Evolutionary conservation across 202 grass and related monocot species (phyloP).

Genomic region (Sporobolus alterniflorus): DNA sequence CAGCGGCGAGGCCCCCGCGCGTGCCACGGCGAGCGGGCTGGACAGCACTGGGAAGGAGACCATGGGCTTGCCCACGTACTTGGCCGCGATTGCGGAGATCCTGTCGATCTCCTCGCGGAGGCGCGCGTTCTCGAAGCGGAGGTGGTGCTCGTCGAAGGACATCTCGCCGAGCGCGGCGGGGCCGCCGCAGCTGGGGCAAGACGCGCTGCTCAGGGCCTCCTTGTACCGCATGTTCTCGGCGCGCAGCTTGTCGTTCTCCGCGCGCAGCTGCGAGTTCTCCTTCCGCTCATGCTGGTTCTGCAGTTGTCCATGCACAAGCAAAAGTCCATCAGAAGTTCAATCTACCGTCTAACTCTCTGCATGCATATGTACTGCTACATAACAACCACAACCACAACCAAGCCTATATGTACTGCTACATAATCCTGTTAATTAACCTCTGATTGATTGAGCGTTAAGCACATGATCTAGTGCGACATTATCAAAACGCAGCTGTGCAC

Average conservation of each 20-base stretch:
- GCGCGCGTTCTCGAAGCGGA: slow-evolving; percentile 81
- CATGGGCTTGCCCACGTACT: slow-evolving; percentile 95
- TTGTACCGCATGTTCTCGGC: slow-evolving; percentile 96
- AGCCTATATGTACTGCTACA: no score
- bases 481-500: background rate
- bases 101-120: slow-evolving; percentile 95
- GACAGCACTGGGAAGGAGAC: slow-evolving; percentile 84
- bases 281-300: slow-evolving; percentile 93
- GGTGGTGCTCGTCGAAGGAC: slow-evolving; percentile 98
- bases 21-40: slow-evolving; percentile 40
- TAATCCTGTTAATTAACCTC: background rate
- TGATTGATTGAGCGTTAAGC: background rate
- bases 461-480: no score
- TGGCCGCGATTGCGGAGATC: slow-evolving; percentile 92
- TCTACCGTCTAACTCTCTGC: background rate
- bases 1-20: slow-evolving; percentile 37
- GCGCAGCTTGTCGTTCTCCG: slow-evolving; percentile 92
- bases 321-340: background rate
- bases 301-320: background rate
- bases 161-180: slow-evolving; percentile 92
- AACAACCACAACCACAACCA: no score
- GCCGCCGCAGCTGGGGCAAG: slow-evolving; percentile 94
- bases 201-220: slow-evolving; percentile 89
- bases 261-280: slow-evolving; percentile 84
- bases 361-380: background rate